Conservation (phyloP, 2,329 filamentous ascomycete genomes). For the Chaetomiaceae sp. region DNA sequence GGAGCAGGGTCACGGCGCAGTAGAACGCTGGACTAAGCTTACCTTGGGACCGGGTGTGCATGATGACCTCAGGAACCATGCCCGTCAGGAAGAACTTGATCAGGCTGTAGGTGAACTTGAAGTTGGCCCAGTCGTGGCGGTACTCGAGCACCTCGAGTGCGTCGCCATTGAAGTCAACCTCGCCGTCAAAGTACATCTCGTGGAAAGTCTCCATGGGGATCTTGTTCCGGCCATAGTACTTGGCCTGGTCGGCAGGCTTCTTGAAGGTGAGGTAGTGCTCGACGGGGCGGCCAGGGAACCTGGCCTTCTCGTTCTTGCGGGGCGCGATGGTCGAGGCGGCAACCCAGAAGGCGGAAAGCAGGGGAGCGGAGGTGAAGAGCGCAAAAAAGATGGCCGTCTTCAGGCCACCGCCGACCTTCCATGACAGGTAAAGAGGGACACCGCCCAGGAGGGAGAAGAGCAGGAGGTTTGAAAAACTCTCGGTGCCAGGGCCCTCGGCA, state of each 20-base stretch:
- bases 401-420: slow-evolving; percentile 76
- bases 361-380: slow-evolving; percentile 69
- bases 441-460: slow-evolving; percentile 64
- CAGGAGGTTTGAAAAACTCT: slow-evolving; percentile 78
- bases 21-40: slow-evolving; percentile 24
- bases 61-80: slow-evolving; percentile 83
- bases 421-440: slow-evolving; percentile 74
- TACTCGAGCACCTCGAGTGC: slow-evolving; percentile 84
- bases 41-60: slow-evolving; percentile 88
- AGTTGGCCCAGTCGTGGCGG: slow-evolving; percentile 94
- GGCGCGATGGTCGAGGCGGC: slow-evolving; percentile 73
- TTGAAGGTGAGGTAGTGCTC: slow-evolving; percentile 89
- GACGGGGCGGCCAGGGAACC: slow-evolving; percentile 75
- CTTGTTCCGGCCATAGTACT: slow-evolving; percentile 72
- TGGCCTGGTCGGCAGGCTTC: slow-evolving; percentile 51
- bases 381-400: slow-evolving; percentile 86
- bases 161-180: slow-evolving; percentile 94
- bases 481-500: slow-evolving; percentile 76
- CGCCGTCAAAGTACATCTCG: slow-evolving; percentile 94
- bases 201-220: slow-evolving; percentile 91
- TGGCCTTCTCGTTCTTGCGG: slow-evolving; percentile 88
- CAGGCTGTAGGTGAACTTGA: slow-evolving; percentile 78
- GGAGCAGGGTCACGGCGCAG: background rate
- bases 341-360: slow-evolving; percentile 78
- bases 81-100: slow-evolving; percentile 84